Base-by-base conservation (phyloP, 208 protist genomes). In the Porcisia deanei region DNA sequence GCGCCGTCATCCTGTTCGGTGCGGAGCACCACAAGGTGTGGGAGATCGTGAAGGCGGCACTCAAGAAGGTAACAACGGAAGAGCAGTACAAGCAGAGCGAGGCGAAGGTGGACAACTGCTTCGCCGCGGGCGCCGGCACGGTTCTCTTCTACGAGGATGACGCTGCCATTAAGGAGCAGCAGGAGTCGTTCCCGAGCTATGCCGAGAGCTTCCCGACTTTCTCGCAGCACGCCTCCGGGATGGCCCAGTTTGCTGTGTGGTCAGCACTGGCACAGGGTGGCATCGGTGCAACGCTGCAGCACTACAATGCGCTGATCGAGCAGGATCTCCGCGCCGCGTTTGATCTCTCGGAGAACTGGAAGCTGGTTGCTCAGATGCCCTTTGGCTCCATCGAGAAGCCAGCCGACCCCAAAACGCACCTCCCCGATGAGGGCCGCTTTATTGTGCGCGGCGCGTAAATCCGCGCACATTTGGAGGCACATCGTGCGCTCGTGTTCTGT, bases 131-230 rank as follows among this genome's bases (percentile, higher is more conserved):
- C 5, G 88, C 85, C 63, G 88, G 88, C 60, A 89, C 88, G 0
- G 68, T 91, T 16, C 75, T 91, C 25, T 91, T 91, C 72, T 91
- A 84, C 75, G 88, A 91, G 70, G 85, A 91, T 73, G n/a, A 9
- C 1, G 47, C 14, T 1, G 37, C 82, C n/a, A 64, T 91, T 52
- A 82, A 81, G 60, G 57, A 41, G 18, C 85, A 86, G 63, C 82
- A 89, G 74, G 53, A 88, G 71, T 55, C 82, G 41, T 87, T 82
- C 59, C 85, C 85, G 30, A 7, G 53, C 9, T 91, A 91, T 71
- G 83, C 85, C 8, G 79, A 20, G 41, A 81, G 76, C 83, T 85
- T 89, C 73, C 82, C 82, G 7, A 64, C 66, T 41, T 91, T 72
- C 66, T 88, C 85, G 64, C 54, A 87, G 78, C 84, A 91, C 55